A percentile compares a stretch with the other conserved stretches of the same genome.
phyloP scores from a whole-genome alignment of 208 protist genomes.

The Leishmania mexicana region DNA sequence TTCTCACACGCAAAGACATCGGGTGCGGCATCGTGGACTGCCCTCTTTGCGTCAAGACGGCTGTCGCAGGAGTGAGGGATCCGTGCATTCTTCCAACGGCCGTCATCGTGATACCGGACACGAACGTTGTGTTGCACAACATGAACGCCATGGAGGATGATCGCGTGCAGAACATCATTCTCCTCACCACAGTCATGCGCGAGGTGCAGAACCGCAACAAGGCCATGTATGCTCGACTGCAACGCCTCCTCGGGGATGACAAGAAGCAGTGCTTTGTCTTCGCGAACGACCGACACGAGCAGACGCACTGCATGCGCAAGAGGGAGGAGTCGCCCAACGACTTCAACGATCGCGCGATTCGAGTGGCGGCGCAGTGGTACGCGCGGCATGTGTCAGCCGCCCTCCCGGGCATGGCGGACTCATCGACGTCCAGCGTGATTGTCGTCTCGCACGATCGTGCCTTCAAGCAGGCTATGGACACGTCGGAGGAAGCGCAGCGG shows the following conservation, averaged over 20 bases:
- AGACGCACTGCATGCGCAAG: conserved; percentile 77
- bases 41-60: conserved; percentile 41
- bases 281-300: conserved; percentile 91
- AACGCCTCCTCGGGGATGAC: conserved; percentile 69
- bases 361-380: conserved; percentile 89
- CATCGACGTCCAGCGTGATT: conserved; percentile 29
- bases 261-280: conserved; percentile 90
- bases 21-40: conserved; percentile 73
- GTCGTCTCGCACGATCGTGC: conserved; percentile 79
- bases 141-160: conserved; percentile 90
- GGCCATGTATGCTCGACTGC: conserved; percentile 86
- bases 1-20: conserved; percentile 82
- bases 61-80: conserved; percentile 27
- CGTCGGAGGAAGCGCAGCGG: conserved; percentile 29
- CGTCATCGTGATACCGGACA: conserved; percentile 83
- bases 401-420: conserved; percentile 31
- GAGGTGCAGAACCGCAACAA: conserved; percentile 93
- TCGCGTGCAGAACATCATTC: conserved; percentile 82
- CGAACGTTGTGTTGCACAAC: conserved; percentile 93
- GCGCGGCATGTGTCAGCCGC: conserved; percentile 57
- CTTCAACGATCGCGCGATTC: conserved; percentile 91
- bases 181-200: conserved; percentile 88
- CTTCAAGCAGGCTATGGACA: conserved; percentile 44
- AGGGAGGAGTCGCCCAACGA: conserved; percentile 84
- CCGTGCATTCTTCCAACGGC: conserved; percentile 33